phyloP scores from a whole-genome alignment of 805 yeast genomes.

The Candida insectalens region DNA sequence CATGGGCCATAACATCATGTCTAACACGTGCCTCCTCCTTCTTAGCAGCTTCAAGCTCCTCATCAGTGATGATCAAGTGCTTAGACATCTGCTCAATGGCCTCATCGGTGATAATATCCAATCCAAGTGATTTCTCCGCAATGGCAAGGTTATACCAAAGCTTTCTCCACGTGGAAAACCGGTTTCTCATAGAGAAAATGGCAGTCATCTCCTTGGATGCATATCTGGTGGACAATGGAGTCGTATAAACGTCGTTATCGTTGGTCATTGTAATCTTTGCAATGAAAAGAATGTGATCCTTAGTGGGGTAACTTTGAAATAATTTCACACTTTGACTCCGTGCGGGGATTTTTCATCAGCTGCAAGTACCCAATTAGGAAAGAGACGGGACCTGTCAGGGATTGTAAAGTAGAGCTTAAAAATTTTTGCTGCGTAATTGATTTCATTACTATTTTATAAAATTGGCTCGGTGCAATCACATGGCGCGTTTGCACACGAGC shows the following conservation, averaged over 20 bases:
- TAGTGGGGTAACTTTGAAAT: too few species aligned
- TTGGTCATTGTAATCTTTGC: slow-evolving; percentile 1
- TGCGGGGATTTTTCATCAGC: too few species aligned
- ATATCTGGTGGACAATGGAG: slow-evolving; percentile 93
- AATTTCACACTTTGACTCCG: too few species aligned
- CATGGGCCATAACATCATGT: slow-evolving; percentile 99
- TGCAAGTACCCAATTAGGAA: too few species aligned
- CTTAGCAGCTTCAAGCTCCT: slow-evolving; percentile 81
- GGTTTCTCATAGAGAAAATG: slow-evolving; percentile 83
- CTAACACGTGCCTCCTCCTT: slow-evolving; percentile 95
- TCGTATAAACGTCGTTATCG: slow-evolving; percentile 64
- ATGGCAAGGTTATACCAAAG: slow-evolving; percentile 92
- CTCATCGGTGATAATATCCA: slow-evolving; percentile 76
- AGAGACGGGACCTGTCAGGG: too few species aligned
- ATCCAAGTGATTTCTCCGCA: slow-evolving; percentile 90
- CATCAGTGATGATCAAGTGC: slow-evolving; percentile 80
- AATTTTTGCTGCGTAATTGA: too few species aligned
- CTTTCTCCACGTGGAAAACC: slow-evolving; percentile 98
- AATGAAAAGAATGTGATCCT: too few species aligned
- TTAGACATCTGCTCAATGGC: slow-evolving; percentile 80
- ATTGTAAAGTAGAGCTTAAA: too few species aligned
- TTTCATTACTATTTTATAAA: too few species aligned
- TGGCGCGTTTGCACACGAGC: slow-evolving; percentile 3
- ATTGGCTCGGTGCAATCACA: background rate
- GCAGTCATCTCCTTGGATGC: slow-evolving; percentile 96